A percentile compares a stretch with the other conserved stretches of the same genome.
phyloP scores from a whole-genome alignment of 2,329 filamentous ascomycete genomes.

The Pseudogymnoascus sp. region DNA sequence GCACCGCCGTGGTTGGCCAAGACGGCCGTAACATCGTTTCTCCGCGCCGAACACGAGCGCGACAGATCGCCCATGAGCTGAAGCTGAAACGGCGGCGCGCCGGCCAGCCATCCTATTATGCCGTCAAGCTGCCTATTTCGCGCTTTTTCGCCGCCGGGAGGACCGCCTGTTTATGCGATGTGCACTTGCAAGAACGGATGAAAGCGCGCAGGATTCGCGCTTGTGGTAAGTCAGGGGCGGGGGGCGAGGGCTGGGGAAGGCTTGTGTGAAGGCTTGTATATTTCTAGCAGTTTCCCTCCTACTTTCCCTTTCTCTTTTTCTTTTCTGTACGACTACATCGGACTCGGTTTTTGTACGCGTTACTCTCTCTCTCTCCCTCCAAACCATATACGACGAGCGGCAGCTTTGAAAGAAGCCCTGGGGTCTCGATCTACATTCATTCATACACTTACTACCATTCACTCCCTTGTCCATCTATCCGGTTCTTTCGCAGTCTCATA shows the following conservation, averaged over 20 bases:
- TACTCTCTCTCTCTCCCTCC: neutral
- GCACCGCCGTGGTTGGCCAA: neutral
- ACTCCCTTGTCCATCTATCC: neutral
- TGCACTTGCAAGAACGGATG: neutral
- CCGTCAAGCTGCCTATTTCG: neutral
- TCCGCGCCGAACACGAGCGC: neutral
- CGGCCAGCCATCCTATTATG: neutral
- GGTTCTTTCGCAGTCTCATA: neutral
- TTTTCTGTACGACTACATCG: neutral
- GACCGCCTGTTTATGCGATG: neutral
- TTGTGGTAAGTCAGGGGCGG: neutral
- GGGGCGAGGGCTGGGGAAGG: neutral
- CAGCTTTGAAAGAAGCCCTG: constrained; percentile 1
- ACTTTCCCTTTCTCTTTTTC: neutral
- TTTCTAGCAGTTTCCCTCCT: neutral
- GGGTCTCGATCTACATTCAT: neutral
- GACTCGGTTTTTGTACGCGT: neutral
- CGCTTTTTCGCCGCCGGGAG: neutral
- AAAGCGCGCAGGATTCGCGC: neutral
- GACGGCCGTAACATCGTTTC: neutral
- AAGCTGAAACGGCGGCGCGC: neutral
- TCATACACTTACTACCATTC: neutral
- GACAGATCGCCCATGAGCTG: neutral
- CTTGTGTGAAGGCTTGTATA: neutral
- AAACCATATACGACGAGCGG: neutral